Evolutionary conservation across 129 eudicot species (phyloP).

Genomic region (Lactuca saligna): DNA sequence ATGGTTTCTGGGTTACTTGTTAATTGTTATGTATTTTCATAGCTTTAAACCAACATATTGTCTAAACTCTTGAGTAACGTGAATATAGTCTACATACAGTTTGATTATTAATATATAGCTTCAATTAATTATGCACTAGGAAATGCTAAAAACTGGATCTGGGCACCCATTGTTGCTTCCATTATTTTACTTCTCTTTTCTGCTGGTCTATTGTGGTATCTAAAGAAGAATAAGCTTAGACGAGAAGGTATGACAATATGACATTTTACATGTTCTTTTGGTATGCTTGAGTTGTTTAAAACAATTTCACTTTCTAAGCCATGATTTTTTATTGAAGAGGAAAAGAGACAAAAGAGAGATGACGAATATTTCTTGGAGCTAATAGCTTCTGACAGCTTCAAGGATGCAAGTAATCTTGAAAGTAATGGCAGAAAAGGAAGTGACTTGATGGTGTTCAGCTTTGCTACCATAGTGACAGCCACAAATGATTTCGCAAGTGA

Average conservation of each 20-base stretch:
- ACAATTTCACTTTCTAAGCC: neutral
- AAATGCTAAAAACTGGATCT: conserved; percentile 28
- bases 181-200: conserved; percentile 20
- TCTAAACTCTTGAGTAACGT: too few relatives aligned
- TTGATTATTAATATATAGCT: too few relatives aligned
- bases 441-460: conserved; percentile 38
- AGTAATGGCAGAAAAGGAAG: conserved; percentile 34
- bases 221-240: conserved; percentile 24
- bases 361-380: conserved; percentile 27
- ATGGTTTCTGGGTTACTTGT: neutral
- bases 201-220: conserved; percentile 23
- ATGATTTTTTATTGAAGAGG: conserved; percentile 22
- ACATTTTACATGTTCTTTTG: neutral
- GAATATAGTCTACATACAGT: too few relatives aligned
- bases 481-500: conserved; percentile 39
- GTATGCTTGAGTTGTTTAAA: neutral
- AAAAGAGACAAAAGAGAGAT: conserved; percentile 20
- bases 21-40: neutral
- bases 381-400: conserved; percentile 31
- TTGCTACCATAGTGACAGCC: conserved; percentile 34
- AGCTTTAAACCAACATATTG: too few relatives aligned
- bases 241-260: conserved; percentile 39
- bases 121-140: neutral
- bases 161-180: conserved; percentile 22
- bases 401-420: neutral